These are phyloP conservation scores for Xylariaceae sp. DNA, from an alignment of 2,329 filamentous ascomycete genomes.

Conservation along the genomic window DNA sequence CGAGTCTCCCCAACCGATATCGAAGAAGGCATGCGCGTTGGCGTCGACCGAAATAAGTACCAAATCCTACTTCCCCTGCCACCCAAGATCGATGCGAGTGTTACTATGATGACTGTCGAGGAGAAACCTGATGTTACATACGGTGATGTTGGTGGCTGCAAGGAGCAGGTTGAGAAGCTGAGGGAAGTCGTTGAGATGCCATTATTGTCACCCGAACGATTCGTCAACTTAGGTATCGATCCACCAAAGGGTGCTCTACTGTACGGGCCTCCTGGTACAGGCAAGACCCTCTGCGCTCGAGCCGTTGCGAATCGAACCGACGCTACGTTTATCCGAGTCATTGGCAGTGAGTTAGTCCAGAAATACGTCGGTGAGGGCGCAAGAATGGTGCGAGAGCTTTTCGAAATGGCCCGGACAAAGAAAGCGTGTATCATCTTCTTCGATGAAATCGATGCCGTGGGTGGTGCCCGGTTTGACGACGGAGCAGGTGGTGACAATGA, in stretches of 20 bases:
- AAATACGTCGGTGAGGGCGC: constrained; percentile 99
- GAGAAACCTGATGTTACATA: constrained; percentile 99
- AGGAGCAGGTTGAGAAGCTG: constrained; percentile 99
- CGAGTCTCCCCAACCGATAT: constrained; percentile 98
- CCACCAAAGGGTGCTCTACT: constrained; percentile 96
- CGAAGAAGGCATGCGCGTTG: constrained; percentile 98
- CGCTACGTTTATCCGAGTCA: constrained; percentile 97
- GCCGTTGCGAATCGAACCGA: constrained; percentile 98
- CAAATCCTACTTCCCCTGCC: constrained; percentile 96
- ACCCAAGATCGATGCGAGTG: constrained; percentile 97
- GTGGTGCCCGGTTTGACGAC: constrained; percentile 94
- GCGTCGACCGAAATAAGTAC: constrained; percentile 98
- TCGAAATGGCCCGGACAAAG: constrained; percentile 99
- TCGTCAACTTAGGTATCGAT: constrained; percentile 98
- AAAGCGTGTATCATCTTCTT: constrained; percentile 99
- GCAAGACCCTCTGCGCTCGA: constrained; percentile 96
- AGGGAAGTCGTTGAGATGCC: constrained; percentile 99
- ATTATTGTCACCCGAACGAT: constrained; percentile 91
- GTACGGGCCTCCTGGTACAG: constrained; percentile 97
- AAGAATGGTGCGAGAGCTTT: constrained; percentile 96
- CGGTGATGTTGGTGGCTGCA: constrained; percentile 97
- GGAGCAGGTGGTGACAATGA: constrained; percentile 97
- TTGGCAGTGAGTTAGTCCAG: constrained; percentile 95
- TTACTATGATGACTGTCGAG: constrained; percentile 99
- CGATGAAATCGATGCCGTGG: constrained; percentile 96